Base-by-base conservation (phyloP, 2,329 filamentous ascomycete genomes). In the Pseudophaeomoniella oleicola region DNA sequence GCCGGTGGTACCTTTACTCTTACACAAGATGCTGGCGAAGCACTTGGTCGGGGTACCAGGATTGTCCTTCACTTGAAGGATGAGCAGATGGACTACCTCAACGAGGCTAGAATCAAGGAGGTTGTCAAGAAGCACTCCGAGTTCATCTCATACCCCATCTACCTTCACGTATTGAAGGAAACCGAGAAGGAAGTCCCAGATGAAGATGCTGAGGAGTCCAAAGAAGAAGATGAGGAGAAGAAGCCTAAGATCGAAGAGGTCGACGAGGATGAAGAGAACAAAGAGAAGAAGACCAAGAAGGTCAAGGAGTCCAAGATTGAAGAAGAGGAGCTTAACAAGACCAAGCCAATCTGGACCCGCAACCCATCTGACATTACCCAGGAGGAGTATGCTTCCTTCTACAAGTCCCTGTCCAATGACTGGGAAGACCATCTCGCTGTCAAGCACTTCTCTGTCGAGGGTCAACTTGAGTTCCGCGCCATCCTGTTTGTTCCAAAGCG, bases 111-210 rank as follows among this genome's bases (percentile, higher is more conserved):
- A 76, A 81, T 98, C 75, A 98, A 98, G 83, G 90, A 98, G 75
- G 88, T 98, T 50, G 87, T 98, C 75, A 96, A 96, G 86, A 98
- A 98, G 84, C 90, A 98, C 82, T 96, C 90, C 60, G 90, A 98
- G 73, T 98, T 98, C 77, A 98, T 98, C 73, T 96, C 90, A 36
- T 98, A 98, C 77, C 90, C 90, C 59, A 98, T 98, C 81, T 98
- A 94, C 77, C 88, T 98, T 51, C 90, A 98, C 72, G 87, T 98
- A 58, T 68, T 82, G 64, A 98, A 98, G 82, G 90, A 98, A 83
- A 87, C 80, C 49, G 90, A 98, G 83, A 94, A 75, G 56, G 90
- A 98, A 74, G 86, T 96, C 46, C 88, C 88, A 46, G 90, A 96
- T 60, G 88, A 96, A 73, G 86, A 93, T 36, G 83, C 76, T 33